Evolutionary conservation across 495 filamentous ascomycete species (phyloP), one percentile per base, ranked within the genome.

Genomic region (Bryoglossum gracile): DNA sequence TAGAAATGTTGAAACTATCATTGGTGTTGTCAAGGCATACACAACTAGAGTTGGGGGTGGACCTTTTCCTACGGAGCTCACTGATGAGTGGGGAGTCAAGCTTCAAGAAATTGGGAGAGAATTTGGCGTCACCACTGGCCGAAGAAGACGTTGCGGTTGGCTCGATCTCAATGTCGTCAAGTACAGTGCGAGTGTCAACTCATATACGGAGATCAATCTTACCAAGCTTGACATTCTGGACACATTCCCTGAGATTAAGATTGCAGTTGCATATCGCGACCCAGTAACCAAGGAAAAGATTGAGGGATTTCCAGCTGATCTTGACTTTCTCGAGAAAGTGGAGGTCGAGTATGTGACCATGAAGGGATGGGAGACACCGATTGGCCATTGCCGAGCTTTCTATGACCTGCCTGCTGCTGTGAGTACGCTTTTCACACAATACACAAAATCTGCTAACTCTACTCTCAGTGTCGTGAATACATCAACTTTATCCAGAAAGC

Each of bases 201-300:
- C 42, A 16, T 53, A 48, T 21, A 39, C 43, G 4, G 38, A 34
- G 10, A 66, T 94, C 38, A 94, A 95, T 73, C 68, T 95, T 30
- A 95, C 89, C 51, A 95, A 90, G 63, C 82, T 94, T 47, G 87
- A 94, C 62, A 74, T 95, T 16, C 77, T 96, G 9, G 89, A 95
- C 62, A 81, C 30, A 1, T 48, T 48, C 35, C 39, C 35, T 8
- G 40, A 6, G 60, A 81, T 96, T 68, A 81, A 87, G 70, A 77
- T 94, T 34, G 88, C 80, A 4, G 74, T 82, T 14, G 81, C 74
- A 2, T 96, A 95, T 72, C 70, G 65, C 18, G 62, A 75, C 60
- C 68, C 73, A 46, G 58, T 73, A 52, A 73, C 77, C 28, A 75
- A 72, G 44, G 53, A 76, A 25, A 64, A 68, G 9, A 64, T 82